Percentiles rank a stretch among this genome's conserved stretches.
Evolutionary conservation across 345 rosid species (phyloP).

Genomic region (Hibiscus syriacus): DNA sequence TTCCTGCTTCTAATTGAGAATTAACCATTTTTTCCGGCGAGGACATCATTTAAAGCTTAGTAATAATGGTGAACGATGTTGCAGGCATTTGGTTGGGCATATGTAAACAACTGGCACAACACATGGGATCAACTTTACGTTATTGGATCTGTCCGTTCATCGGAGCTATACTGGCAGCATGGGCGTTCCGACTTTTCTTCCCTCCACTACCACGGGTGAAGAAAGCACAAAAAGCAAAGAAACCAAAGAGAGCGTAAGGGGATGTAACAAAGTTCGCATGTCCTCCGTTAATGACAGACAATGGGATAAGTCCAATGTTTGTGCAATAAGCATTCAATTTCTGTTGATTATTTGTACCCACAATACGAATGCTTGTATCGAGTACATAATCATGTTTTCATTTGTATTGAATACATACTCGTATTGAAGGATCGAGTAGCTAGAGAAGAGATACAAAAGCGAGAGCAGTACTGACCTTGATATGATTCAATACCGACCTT

Average conservation of each 20-base stretch:
- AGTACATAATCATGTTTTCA: no score
- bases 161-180: conserved; percentile 73
- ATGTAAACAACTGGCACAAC: conserved; percentile 63
- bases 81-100: conserved; percentile 98
- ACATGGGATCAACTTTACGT: conserved; percentile 93
- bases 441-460: no score
- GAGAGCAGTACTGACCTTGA: no score
- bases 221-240: conserved; percentile 28
- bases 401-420: no score
- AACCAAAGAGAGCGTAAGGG: conserved; percentile 52
- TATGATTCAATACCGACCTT: no score
- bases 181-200: conserved; percentile 59
- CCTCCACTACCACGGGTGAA: conserved; percentile 30
- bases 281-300: neutral
- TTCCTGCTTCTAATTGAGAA: no score
- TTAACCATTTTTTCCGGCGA: neutral
- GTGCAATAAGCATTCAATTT: conserved; percentile 11
- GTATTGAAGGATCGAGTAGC: no score
- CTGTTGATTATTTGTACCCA: neutral
- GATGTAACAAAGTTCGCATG: neutral
- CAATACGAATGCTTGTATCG: neutral
- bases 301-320: conserved; percentile 1
- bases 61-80: neutral
- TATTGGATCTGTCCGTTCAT: conserved; percentile 85
- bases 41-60: neutral